Percentiles rank a stretch among this genome's conserved stretches.
phyloP scores from a whole-genome alignment of 2,329 filamentous ascomycete genomes.

The Colletotrichum sp. region DNA sequence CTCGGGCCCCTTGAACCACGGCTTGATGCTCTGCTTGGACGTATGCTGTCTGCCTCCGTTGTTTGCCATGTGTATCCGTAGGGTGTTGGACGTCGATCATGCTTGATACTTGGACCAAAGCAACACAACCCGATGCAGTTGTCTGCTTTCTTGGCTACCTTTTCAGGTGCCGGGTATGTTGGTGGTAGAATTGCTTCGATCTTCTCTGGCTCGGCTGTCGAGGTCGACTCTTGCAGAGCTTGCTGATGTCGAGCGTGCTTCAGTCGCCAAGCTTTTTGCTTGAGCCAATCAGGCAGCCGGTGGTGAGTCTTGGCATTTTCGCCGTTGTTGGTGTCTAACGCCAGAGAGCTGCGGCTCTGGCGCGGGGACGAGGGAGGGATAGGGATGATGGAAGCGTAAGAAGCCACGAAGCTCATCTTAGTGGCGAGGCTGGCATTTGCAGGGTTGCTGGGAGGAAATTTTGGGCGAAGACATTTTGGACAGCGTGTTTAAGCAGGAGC shows the following conservation, averaged over 20 bases:
- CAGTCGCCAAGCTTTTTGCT: neutral
- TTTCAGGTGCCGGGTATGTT: neutral
- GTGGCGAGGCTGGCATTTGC: neutral
- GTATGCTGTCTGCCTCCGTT: neutral
- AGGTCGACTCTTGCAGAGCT: neutral
- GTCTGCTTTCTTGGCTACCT: neutral
- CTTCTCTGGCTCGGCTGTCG: neutral
- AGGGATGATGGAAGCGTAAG: neutral
- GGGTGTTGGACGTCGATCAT: neutral
- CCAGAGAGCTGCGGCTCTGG: neutral
- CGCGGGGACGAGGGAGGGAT: neutral
- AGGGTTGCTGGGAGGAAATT: neutral
- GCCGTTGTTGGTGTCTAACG: neutral
- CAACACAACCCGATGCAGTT: neutral
- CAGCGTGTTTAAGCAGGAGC: neutral
- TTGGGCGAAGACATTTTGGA: neutral
- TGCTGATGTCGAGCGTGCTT: neutral
- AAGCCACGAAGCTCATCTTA: neutral
- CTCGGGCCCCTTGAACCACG: neutral
- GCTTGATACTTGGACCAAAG: neutral
- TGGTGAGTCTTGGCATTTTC: neutral
- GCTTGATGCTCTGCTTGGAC: neutral
- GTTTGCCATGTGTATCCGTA: neutral
- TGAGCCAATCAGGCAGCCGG: neutral
- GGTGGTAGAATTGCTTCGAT: neutral